Evolutionary conservation across 495 filamentous ascomycete genomes (phyloP).

Genomic region (Neurospora tetraspora): DNA sequence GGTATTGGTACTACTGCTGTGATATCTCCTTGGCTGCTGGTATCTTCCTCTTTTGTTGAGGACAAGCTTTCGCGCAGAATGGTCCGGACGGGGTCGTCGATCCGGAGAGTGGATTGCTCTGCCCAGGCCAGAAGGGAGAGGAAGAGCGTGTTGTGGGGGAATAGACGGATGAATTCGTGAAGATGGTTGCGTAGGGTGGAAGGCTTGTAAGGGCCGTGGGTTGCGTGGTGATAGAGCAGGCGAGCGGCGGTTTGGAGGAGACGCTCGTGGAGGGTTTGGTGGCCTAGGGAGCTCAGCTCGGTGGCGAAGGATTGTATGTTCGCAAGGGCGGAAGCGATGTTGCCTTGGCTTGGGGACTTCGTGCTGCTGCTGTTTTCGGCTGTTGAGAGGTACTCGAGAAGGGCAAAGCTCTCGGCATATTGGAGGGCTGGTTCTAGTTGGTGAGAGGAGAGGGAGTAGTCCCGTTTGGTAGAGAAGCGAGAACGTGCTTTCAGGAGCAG

Average conservation of each 20-base stretch:
- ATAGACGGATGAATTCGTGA: conserved; percentile 45
- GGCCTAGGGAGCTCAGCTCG: conserved; percentile 37
- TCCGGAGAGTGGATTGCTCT: conserved; percentile 47
- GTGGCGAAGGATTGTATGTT: conserved; percentile 27
- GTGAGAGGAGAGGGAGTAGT: conserved; percentile 43
- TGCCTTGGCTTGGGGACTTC: conserved; percentile 30
- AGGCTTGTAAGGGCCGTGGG: conserved; percentile 51
- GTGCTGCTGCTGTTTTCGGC: conserved; percentile 20
- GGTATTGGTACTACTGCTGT: conserved; percentile 19
- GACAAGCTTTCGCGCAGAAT: conserved; percentile 39
- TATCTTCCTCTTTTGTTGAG: conserved; percentile 18
- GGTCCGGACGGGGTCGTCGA: conserved; percentile 63
- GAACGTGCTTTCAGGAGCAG: conserved; percentile 47
- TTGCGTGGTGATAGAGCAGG: conserved; percentile 60
- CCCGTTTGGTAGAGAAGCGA: conserved; percentile 45
- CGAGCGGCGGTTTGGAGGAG: conserved; percentile 56
- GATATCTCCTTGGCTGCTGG: conserved; percentile 15
- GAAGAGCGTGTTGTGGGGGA: conserved; percentile 72
- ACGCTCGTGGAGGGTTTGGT: conserved; percentile 43
- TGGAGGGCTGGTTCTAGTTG: conserved; percentile 36
- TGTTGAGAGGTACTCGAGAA: conserved; percentile 50
- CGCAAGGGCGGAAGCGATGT: conserved; percentile 39
- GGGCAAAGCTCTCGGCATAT: conserved; percentile 48
- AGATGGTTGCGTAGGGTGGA: conserved; percentile 51
- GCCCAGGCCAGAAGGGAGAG: conserved; percentile 62